These are phyloP conservation scores for Lablab purpureus DNA, from an alignment of 306 rosid species.

Conservation along the genomic window DNA sequence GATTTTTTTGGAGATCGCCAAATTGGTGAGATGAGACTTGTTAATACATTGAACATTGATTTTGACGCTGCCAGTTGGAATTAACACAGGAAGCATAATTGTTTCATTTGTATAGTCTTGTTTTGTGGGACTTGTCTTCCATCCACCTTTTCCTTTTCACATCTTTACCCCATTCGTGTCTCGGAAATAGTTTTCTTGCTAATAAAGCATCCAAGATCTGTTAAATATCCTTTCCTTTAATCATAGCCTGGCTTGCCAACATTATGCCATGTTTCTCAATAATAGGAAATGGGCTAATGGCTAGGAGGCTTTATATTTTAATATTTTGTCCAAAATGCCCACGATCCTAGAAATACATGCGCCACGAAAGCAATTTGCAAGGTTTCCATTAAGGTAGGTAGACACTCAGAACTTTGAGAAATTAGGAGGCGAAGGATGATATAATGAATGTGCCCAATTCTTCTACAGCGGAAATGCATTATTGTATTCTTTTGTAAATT, in stretches of 20 bases:
- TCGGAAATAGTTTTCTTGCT: constrained; percentile 47
- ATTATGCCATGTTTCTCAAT: constrained; percentile 34
- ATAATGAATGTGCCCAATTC: constrained; percentile 42
- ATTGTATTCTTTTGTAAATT: constrained; percentile 44
- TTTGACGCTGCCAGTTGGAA: constrained; percentile 52
- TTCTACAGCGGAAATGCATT: constrained; percentile 56
- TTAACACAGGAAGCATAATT: constrained; percentile 31
- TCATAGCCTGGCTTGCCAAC: constrained; percentile 45
- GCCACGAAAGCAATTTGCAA: constrained; percentile 16
- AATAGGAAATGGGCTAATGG: constrained; percentile 32
- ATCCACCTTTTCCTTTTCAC: constrained; percentile 41
- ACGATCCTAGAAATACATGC: constrained; percentile 6
- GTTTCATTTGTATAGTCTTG: constrained; percentile 30
- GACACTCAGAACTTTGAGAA: constrained; percentile 32
- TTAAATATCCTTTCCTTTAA: constrained; percentile 46
- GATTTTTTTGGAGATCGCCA: constrained; percentile 37
- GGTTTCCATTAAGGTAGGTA: constrained; percentile 16
- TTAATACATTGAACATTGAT: constrained; percentile 41
- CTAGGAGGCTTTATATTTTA: constrained; percentile 40
- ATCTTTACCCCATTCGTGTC: constrained; percentile 42
- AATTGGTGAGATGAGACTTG: constrained; percentile 39
- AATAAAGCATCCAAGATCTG: constrained; percentile 50
- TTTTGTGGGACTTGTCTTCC: constrained; percentile 39
- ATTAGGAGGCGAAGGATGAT: constrained; percentile 36
- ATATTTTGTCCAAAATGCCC: constrained; percentile 34